Conservation (phyloP, 169 alveolate species). For the Eimeria acervulina region DNA sequence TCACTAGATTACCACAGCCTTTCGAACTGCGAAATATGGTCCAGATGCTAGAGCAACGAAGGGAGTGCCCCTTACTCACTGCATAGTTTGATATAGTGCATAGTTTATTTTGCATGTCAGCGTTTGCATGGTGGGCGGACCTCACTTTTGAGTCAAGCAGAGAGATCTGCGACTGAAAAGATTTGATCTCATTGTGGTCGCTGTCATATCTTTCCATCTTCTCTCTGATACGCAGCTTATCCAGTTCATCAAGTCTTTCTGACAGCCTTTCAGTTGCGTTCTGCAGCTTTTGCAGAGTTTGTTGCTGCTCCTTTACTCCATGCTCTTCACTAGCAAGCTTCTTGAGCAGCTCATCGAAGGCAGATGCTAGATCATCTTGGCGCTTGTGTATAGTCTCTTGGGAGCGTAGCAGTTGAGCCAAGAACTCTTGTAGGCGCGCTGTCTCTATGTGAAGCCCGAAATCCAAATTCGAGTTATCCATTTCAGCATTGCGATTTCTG, state of each 20-base stretch:
- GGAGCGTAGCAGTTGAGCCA: conserved; percentile 45
- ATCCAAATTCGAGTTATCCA: conserved; percentile 16
- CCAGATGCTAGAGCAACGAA: not conserved
- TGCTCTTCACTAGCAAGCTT: conserved; percentile 49
- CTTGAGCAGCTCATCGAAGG: conserved; percentile 18
- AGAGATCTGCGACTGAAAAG: conserved; percentile 36
- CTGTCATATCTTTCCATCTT: conserved; percentile 53
- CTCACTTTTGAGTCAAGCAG: conserved; percentile 55
- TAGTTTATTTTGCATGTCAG: not conserved
- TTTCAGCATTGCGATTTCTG: conserved; percentile 22
- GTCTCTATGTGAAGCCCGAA: conserved; percentile 69
- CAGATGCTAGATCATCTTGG: conserved; percentile 46
- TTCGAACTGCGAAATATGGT: not conserved
- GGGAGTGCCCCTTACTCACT: not conserved
- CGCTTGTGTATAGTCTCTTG: conserved; percentile 44
- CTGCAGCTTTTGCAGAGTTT: conserved; percentile 56
- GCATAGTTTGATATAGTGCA: not conserved
- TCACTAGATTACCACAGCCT: not conserved
- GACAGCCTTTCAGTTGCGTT: not conserved
- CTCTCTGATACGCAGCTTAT: conserved; percentile 44
- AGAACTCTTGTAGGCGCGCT: conserved; percentile 56
- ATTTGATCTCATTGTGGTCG: conserved; percentile 46
- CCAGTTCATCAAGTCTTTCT: conserved; percentile 4
- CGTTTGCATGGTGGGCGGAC: conserved; percentile 28
- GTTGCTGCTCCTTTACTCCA: conserved; percentile 46